Evolutionary conservation across 805 yeast genomes (phyloP).

Genomic region (Monosporozyma siamensis): DNA sequence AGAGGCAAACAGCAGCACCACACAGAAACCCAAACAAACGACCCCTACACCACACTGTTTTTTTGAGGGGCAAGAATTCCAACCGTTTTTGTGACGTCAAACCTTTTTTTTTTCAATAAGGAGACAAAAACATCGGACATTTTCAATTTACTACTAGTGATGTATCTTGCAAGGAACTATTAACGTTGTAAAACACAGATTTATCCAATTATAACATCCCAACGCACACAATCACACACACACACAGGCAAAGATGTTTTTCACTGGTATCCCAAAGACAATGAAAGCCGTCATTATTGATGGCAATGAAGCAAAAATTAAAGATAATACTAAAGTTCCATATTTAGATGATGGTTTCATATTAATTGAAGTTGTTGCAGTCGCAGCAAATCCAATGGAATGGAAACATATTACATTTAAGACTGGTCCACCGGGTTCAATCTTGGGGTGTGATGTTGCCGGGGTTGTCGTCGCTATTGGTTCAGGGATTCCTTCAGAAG

Average conservation of each 20-base stretch:
- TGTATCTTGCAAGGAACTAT: too few species aligned
- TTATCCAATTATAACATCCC: too few species aligned
- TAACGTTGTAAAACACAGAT: too few species aligned
- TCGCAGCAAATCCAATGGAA: constrained; percentile 61
- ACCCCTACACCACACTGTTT: too few species aligned
- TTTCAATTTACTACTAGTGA: too few species aligned
- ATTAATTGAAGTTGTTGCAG: constrained; percentile 45
- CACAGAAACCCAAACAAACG: too few species aligned
- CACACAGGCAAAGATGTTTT: constrained; percentile 6
- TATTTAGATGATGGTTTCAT: constrained; percentile 30
- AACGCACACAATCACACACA: neutral
- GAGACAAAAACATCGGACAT: too few species aligned
- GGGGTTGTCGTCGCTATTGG: constrained; percentile 50
- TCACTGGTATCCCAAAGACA: constrained; percentile 18
- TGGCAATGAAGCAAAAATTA: constrained; percentile 25
- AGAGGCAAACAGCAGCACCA: too few species aligned
- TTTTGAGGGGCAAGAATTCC: too few species aligned
- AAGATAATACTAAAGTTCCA: constrained; percentile 29
- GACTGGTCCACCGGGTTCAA: constrained; percentile 37
- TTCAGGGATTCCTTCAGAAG: constrained; percentile 25
- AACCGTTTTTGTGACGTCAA: too few species aligned
- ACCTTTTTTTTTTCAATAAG: too few species aligned
- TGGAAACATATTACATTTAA: constrained; percentile 46
- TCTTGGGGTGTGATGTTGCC: constrained; percentile 52
- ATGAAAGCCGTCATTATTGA: constrained; percentile 38